Evolutionary conservation across 176 grass and related monocot species (phyloP).

Genomic region (Cenchrus purpureus): DNA sequence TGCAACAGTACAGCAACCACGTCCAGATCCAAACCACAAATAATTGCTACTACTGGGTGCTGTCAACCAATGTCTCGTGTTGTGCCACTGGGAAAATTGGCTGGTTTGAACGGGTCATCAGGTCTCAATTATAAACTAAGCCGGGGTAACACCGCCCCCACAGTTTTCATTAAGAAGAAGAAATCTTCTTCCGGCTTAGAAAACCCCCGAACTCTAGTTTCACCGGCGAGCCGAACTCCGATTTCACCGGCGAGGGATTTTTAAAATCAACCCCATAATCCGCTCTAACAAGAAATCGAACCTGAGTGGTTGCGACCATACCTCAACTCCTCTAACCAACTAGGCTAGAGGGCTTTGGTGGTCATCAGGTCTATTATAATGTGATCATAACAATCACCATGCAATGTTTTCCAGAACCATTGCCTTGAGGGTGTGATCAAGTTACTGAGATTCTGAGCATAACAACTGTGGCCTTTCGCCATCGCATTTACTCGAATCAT

Average conservation of each 20-base stretch:
- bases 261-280: no score
- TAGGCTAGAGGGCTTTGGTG: no score
- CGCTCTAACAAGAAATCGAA: no score
- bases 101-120: neutral
- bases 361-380: neutral
- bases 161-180: no score
- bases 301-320: no score
- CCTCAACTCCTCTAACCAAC: no score
- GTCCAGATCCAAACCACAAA: constrained; percentile 32
- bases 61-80: neutral
- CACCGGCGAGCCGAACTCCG: no score
- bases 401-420: neutral
- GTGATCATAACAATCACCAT: neutral
- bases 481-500: constrained; percentile 33
- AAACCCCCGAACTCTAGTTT: no score
- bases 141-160: no score
- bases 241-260: no score
- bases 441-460: neutral
- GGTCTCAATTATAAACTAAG: neutral
- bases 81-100: neutral
- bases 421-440: neutral
- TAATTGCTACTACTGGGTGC: neutral
- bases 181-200: no score
- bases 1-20: constrained; percentile 35
- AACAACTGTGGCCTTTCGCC: neutral